Base-by-base conservation (phyloP, 176 grass and related monocot genomes). In the Rhynchospora tenuis region DNA sequence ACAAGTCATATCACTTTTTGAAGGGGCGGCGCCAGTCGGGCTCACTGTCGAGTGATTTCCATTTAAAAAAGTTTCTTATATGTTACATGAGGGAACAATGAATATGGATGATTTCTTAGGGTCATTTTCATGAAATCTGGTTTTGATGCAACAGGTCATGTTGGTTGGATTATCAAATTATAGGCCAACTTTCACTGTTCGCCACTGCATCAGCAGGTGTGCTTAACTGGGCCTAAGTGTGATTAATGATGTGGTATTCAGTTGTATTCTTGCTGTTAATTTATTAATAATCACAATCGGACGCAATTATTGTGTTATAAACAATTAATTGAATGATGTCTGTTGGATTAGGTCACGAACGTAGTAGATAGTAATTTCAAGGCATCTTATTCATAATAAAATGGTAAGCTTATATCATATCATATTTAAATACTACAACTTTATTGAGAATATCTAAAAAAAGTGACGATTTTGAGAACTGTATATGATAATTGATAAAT, bases 291-390 rank as follows among this genome's bases (percentile, higher is more conserved):
- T 75, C 1, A 82, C n/a, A 64, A 47, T 16, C 13, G 60, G n/a
- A 66, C 28, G 10, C 29, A 65, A 82, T 82, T 46, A 66, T 82
- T 54, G 56, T 67, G 17, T 45, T 52, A 44, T 33, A 50, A 82
- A 44, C 38, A 62, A 62, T 64, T 82, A 67, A 67, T 65, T 82
- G 51, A 82, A 82, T 67, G 80, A 20, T 66, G 17, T 67, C 24
- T 82, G 80, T 67, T 67, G 46, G 59, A 66, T 82, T 82, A 66
- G 80, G 80, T 82, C 12, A 82, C 27, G 28, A 80, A 59, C 44
- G 42, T 14, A 73, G 22, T 59, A 38, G 6, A 61, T 62, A 38
- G 43, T 64, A 81, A 64, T 50, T 65, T 3, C 3, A 23, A 47
- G 59, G 22, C 42, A 82, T 66, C 59, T 67, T 28, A 43, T 1